Conservation (phyloP, 2,329 filamentous ascomycete genomes). For the Boeremia exigua region DNA sequence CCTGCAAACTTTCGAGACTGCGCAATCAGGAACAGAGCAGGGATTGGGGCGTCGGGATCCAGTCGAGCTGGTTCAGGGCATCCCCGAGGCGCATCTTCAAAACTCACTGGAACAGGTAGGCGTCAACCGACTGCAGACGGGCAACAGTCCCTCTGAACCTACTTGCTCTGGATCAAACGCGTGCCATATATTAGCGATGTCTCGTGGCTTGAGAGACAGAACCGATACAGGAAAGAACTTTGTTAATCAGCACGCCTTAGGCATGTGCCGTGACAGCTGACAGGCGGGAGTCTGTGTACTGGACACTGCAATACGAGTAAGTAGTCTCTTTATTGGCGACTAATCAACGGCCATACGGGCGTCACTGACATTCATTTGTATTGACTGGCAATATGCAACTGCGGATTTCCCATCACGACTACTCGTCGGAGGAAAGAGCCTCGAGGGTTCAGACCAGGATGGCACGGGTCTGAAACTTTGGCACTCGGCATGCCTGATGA, state of each 20-base stretch:
- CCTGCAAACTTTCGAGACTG: neutral
- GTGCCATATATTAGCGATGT: neutral
- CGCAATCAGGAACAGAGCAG: neutral
- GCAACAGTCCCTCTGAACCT: neutral
- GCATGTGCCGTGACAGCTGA: constrained; percentile 7
- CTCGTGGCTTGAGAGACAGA: neutral
- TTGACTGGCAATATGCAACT: neutral
- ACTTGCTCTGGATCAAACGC: neutral
- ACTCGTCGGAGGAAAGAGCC: neutral
- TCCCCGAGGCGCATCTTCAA: neutral
- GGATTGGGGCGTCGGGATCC: neutral
- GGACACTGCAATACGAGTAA: constrained; percentile 1
- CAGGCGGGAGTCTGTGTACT: constrained; percentile 11
- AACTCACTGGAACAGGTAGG: neutral
- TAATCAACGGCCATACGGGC: neutral
- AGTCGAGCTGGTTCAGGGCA: neutral
- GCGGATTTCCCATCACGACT: neutral
- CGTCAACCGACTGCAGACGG: constrained; percentile 1
- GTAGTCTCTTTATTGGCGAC: neutral
- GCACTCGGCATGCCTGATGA: no score
- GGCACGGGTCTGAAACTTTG: neutral
- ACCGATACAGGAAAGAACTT: neutral
- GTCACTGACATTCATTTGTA: neutral
- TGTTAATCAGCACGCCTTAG: neutral
- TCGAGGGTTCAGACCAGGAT: constrained; percentile 3